Conservation (phyloP, 495 filamentous ascomycete genomes). For the Lasiosphaeriaceae sp. region DNA sequence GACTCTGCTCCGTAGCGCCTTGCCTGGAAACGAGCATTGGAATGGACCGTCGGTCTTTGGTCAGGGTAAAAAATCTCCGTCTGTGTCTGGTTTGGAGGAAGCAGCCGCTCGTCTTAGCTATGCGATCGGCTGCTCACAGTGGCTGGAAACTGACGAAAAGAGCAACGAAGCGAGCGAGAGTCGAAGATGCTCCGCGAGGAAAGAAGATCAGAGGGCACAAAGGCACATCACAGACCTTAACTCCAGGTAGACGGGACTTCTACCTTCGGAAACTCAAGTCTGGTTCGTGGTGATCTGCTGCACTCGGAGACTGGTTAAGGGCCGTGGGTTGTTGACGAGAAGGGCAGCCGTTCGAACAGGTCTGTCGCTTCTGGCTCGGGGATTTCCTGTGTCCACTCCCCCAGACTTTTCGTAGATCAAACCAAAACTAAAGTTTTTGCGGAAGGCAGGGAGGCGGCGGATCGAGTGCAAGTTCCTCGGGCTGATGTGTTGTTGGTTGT, state of each 20-base stretch:
- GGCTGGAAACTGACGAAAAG: neutral
- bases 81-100: conserved; percentile 9
- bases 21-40: conserved; percentile 61
- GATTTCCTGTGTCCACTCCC: conserved; percentile 8
- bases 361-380: conserved; percentile 1
- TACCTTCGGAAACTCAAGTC: conserved; percentile 16
- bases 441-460: conserved; percentile 11
- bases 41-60: conserved; percentile 28
- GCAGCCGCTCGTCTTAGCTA: conserved; percentile 17
- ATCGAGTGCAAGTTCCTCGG: conserved; percentile 15
- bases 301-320: conserved; percentile 14
- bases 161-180: conserved; percentile 11
- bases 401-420: conserved; percentile 28
- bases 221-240: conserved; percentile 16
- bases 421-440: conserved; percentile 14
- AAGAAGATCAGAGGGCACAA: conserved; percentile 17
- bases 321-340: conserved; percentile 8
- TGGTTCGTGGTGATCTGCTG: conserved; percentile 23
- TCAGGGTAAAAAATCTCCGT: conserved; percentile 6
- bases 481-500: conserved; percentile 18
- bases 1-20: conserved; percentile 52
- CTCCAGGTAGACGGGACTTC: conserved; percentile 18
- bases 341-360: conserved; percentile 10
- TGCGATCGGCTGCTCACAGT: conserved; percentile 3
- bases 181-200: conserved; percentile 11